phyloP scores from a whole-genome alignment of 305 asterid genomes.

The Fraxinus platypoda region DNA sequence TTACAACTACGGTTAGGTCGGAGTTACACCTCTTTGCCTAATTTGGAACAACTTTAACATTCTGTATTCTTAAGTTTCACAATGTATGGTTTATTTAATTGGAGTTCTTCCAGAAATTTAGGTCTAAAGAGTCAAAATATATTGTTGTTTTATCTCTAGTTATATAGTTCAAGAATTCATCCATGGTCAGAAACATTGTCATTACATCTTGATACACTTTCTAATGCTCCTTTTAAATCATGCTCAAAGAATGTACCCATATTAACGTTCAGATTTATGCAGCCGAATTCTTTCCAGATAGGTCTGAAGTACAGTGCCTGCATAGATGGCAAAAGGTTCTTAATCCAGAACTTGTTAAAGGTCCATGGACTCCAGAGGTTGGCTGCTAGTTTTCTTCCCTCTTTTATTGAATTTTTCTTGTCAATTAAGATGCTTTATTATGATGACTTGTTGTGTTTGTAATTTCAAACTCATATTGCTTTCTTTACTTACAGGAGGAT shows the following conservation, averaged over 20 bases:
- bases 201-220: slow-evolving; percentile 11
- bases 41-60: neutral
- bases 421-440: slow-evolving; percentile 19
- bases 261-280: slow-evolving; percentile 34
- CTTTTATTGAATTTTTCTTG: slow-evolving; percentile 7
- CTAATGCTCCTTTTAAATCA: neutral
- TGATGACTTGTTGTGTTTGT: slow-evolving; percentile 18
- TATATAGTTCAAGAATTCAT: slow-evolving; percentile 6
- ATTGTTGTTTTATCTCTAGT: neutral
- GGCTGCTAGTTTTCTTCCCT: slow-evolving; percentile 20
- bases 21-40: neutral
- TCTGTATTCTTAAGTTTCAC: neutral
- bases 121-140: neutral
- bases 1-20: neutral
- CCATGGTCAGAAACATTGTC: neutral
- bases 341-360: slow-evolving; percentile 97
- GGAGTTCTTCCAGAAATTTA: slow-evolving; percentile 9
- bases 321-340: slow-evolving; percentile 99
- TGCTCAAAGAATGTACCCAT: slow-evolving; percentile 7
- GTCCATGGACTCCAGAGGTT: slow-evolving; percentile 98
- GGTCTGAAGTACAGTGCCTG: slow-evolving; percentile 99
- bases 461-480: slow-evolving; percentile 19
- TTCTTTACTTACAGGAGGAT: slow-evolving; percentile 65
- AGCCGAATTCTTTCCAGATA: slow-evolving; percentile 94
- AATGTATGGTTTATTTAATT: neutral